Base-by-base conservation (phyloP, 352 stramenopile genomes). In the Blastocystis hominis region DNA sequence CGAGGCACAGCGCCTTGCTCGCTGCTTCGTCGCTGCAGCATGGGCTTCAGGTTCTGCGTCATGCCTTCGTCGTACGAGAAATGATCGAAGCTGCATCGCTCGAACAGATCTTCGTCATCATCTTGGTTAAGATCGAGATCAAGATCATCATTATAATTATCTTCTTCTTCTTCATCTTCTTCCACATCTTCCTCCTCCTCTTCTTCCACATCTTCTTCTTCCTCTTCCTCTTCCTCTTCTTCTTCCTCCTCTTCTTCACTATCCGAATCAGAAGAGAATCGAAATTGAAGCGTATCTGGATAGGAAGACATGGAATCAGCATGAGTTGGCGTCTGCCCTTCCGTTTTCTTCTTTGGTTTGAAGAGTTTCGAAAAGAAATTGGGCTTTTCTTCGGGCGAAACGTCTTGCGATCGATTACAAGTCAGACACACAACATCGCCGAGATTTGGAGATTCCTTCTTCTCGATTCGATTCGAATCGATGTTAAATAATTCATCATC, bases 351-450 rank as follows among this genome's bases (percentile, higher is more conserved):
- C 53, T 81, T 81, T 5, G 50, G 34, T 30, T 81, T 81, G 72
- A 81, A 81, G n/a, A 81, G 50, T 17, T 50, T 46, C 7, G 72
- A 66, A 50, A 81, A 63, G 30, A 81, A 81, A n/a, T 53, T 66
- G 34, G n/a, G 15, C 13, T 81, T 81, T 3, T 53, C 36, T 81
- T 50, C 42, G 53, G 15, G 42, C 17, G 47, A 47, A 44, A n/a
- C 10, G 50, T 80, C 69, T 44, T 80, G 46, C 40, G 69, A 80
- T 13, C 69, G 69, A 53, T 7, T 55, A 17, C 46, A n/a, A 40
- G 13, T 15, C 15, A 80, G 13, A n/a, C n/a, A n/a, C 20, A 38
- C 10, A 55, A 62, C 40, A 1, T 46, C 17, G 2, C 63, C 36
- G 38, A 15, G 34, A 75, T 17, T 56, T 17, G 50, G 50, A 56